Evolutionary conservation across 345 rosid genomes (phyloP).

Genomic region (Luvunga scandens): DNA sequence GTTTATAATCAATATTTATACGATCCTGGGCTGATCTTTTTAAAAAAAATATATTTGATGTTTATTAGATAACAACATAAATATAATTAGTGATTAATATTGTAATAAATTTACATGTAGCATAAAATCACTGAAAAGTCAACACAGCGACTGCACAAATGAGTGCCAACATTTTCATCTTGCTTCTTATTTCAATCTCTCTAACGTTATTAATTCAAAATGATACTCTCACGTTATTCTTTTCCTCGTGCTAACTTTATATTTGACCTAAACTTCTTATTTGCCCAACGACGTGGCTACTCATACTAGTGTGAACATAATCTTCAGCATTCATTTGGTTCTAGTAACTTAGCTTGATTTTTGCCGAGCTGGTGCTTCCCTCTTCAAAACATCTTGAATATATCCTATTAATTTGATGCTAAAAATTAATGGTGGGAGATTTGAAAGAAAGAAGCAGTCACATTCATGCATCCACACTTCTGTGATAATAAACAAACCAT

Average conservation of each 20-base stretch:
- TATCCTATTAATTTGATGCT: not conserved
- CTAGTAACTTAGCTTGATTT: not conserved
- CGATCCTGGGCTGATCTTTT: no score
- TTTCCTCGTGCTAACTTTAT: not conserved
- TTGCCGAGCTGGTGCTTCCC: not conserved
- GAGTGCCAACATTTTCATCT: not conserved
- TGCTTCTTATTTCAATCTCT: not conserved
- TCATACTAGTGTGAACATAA: not conserved
- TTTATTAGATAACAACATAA: no score
- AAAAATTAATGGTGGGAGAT: not conserved
- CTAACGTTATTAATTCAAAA: not conserved
- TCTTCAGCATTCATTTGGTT: not conserved
- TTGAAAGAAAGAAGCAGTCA: not conserved
- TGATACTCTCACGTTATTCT: not conserved
- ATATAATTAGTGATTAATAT: no score
- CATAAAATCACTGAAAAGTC: no score
- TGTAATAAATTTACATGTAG: no score
- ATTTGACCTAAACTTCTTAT: no score
- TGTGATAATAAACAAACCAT: not conserved
- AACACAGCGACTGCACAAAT: not conserved
- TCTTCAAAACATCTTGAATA: not conserved
- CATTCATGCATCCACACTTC: not conserved
- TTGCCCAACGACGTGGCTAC: not conserved
- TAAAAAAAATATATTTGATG: no score
- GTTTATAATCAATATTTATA: no score